Conservation (phyloP, 2,329 filamentous ascomycete genomes). For the Gnomoniopsis smithogilvyi region DNA sequence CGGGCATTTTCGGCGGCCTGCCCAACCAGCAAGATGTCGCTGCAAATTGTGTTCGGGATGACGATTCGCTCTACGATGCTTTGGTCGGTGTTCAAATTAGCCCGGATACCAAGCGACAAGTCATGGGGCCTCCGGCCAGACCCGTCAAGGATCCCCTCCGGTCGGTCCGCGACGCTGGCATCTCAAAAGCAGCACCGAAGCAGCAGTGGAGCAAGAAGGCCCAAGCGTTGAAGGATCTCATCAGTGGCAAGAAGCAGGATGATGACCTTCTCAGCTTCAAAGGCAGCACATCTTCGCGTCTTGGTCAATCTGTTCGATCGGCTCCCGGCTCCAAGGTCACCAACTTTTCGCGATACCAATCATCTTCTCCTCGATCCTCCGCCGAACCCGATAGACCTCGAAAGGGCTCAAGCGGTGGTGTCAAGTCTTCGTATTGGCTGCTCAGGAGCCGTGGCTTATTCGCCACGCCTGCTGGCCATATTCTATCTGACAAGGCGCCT, state of each 20-base stretch:
- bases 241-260: slow-evolving; percentile 16
- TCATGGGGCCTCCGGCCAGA: slow-evolving; percentile 17
- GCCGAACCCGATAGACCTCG: slow-evolving; percentile 11
- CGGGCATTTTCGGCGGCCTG: slow-evolving; percentile 39
- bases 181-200: slow-evolving; percentile 11
- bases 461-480: slow-evolving; percentile 16
- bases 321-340: slow-evolving; percentile 13
- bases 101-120: slow-evolving; percentile 11
- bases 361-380: slow-evolving; percentile 16
- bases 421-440: slow-evolving; percentile 18
- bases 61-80: slow-evolving; percentile 19
- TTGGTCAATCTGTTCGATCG: slow-evolving; percentile 15
- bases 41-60: slow-evolving; percentile 31
- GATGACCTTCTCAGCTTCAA: slow-evolving; percentile 18
- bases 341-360: slow-evolving; percentile 18
- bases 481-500: slow-evolving; percentile 16
- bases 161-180: slow-evolving; percentile 13
- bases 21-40: slow-evolving; percentile 34
- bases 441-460: slow-evolving; percentile 14
- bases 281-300: slow-evolving; percentile 17
- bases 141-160: slow-evolving; percentile 16
- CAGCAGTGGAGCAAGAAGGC: slow-evolving; percentile 15
- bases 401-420: slow-evolving; percentile 12
- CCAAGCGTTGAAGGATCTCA: slow-evolving; percentile 12
- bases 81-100: slow-evolving; percentile 16